Percentiles rank a stretch among this genome's conserved stretches.
Conservation (phyloP, 2,329 filamentous ascomycete species). For the Curvularia verruculosa region DNA sequence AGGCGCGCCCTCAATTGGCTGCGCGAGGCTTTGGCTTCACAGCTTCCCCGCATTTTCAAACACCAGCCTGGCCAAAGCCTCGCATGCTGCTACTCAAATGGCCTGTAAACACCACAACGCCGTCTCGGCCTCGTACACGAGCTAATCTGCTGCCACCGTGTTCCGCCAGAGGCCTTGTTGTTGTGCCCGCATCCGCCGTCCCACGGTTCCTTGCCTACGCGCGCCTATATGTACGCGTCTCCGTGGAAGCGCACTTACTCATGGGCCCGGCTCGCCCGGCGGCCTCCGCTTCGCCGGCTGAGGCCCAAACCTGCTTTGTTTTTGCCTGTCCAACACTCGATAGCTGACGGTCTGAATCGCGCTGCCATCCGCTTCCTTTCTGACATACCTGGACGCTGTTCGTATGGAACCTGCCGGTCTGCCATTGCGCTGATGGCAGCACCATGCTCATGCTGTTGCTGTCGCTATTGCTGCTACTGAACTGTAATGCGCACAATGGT, state of each 20-base stretch:
- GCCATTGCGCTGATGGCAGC: neutral
- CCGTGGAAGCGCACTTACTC: constrained; percentile 2
- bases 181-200: constrained; percentile 7
- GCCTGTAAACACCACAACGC: neutral
- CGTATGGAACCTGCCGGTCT: neutral
- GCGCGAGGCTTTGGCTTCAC: constrained; percentile 17
- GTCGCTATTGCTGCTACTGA: neutral
- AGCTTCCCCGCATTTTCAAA: constrained; percentile 42
- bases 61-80: constrained; percentile 14
- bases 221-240: constrained; percentile 20
- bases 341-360: constrained; percentile 4
- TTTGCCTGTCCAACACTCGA: constrained; percentile 14
- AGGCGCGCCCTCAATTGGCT: constrained; percentile 24
- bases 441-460: too few species aligned
- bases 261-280: constrained; percentile 8
- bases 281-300: constrained; percentile 21
- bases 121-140: neutral
- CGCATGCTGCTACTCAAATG: constrained; percentile 30
- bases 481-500: neutral
- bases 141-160: constrained; percentile 8
- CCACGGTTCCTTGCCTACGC: constrained; percentile 15
- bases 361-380: constrained; percentile 9
- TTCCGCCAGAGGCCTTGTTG: constrained; percentile 3
- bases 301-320: constrained; percentile 23
- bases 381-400: constrained; percentile 6